Base-by-base conservation (phyloP, 345 rosid species). In the Erysimum cheiranthoides region DNA sequence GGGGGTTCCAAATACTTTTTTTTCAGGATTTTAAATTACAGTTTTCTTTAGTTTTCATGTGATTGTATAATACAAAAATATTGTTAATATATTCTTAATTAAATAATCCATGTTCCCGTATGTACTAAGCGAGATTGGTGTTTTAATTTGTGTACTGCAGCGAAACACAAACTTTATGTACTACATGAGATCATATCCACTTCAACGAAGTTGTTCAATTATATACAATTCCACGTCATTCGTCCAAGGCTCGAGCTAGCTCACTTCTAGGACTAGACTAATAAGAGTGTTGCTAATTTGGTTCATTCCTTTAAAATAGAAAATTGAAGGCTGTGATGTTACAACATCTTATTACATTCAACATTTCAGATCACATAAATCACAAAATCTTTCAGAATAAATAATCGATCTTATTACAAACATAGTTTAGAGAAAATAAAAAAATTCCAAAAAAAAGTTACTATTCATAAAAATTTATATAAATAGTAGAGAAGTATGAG, bases 381-480 rank as follows among this genome's bases (percentile, higher is more conserved):
- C 68, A 59, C 9, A 50, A 52, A 61, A 68, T 27, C 49, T 51
- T 42, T 43, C 1, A 17, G 38, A 34, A 54, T 5, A 73, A 5
- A 57, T 14, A 30, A 11, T n/a, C n/a, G n/a, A n/a, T 4, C 46
- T 77, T 71, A 78, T 71, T 71, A 78, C 58, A 66, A 75, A 47
- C 62, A 72, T 40, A 59, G 59, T 46, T 34, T 16, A 0, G 14
- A 61, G 13, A 47, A 62, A 21, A 43, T 16, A 4, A 18, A 9
- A 17, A 11, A 10, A 10, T 59, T 17, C 18, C 36, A 50, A 68
- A 67, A 10, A 51, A 43, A 54, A 65, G n/a, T n/a, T n/a, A n/a
- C 14, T 56, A 56, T 35, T 40, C 16, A 32, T 72, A 66, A 40
- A 39, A 58, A 50, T 27, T 40, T 28, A 59, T 2, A 12, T 40